Base-by-base conservation (phyloP, 345 rosid genomes). In the Salix koriyanagi region DNA sequence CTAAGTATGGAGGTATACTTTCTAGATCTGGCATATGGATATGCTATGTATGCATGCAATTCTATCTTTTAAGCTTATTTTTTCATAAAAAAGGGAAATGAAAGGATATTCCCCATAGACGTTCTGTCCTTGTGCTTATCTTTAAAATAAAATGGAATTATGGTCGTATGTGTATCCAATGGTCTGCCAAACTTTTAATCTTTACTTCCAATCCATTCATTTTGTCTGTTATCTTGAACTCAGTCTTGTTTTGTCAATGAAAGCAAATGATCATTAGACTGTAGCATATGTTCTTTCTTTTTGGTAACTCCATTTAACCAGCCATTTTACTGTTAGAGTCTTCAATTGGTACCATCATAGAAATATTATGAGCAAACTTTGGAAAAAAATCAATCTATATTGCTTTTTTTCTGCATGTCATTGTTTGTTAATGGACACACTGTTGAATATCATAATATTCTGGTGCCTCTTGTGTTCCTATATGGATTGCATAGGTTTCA, bases 1-100 rank as follows among this genome's bases (percentile, higher is more conserved):
- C 60, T 95, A 75, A 89, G 81, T 77, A 42, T 88, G 94, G 73
- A 85, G 98, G 99, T 95, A 79, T 52, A 58, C 68, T 76, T 76
- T 42, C 70, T 56, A 36, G 14, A 64, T 46, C 72, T 62, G 2
- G 50, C 3, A 46, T 46, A 46, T 46, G 50, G 50, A 46, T 46
- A 46, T 46, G 50, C 62, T 25, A 62, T 62, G 28, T 6, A n/a
- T 32, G 44, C 58, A 69, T 74, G 56, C 36, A 6, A 44, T 70
- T 36, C 13, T 42, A 6, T 48, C 16, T 44, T 74, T 46, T 6
- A 23, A 16, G 23, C 50, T 61, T 16, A n/a, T 15, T 25, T 66
- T 66, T 36, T 18, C 21, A 21, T 19, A 26, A 58, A 58, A 23
- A 58, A 23, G 15, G 42, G 36, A 48, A 32, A 14, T 66, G 71